Conservation (phyloP, 2,329 filamentous ascomycete species). For the Colletotrichum spinosum region DNA sequence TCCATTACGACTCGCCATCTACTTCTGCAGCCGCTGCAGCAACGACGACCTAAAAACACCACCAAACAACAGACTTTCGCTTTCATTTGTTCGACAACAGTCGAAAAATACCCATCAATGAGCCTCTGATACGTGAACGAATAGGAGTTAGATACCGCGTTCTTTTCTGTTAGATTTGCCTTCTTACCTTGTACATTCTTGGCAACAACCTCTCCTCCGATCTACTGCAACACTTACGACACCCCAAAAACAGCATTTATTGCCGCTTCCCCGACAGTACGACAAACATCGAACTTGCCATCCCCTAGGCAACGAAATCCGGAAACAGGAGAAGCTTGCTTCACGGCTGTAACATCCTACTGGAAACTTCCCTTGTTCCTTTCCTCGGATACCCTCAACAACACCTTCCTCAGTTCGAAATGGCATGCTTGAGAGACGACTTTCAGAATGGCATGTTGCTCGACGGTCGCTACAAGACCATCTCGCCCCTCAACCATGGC, state of each 20-base stretch:
- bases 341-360: constrained; percentile 28
- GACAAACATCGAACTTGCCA: constrained; percentile 5
- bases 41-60: constrained; percentile 1
- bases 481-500: constrained; percentile 96
- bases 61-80: constrained; percentile 33
- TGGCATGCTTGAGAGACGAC: constrained; percentile 90
- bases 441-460: constrained; percentile 85
- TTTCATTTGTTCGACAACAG: constrained; percentile 37
- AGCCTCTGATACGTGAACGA: constrained; percentile 53
- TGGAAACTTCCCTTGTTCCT: constrained; percentile 20
- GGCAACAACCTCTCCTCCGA: constrained; percentile 11
- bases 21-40: no score
- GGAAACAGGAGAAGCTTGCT: constrained; percentile 13
- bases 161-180: constrained; percentile 37
- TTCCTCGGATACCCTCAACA: constrained; percentile 32
- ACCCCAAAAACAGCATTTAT: constrained; percentile 1
- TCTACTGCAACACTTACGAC: not conserved
- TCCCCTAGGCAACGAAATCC: constrained; percentile 9
- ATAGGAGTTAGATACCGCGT: constrained; percentile 41
- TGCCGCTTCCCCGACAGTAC: not conserved
- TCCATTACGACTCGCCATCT: constrained; percentile 36
- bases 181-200: constrained; percentile 33
- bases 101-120: constrained; percentile 47
- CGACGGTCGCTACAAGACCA: constrained; percentile 88
- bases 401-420: constrained; percentile 44